Conservation (phyloP, 2,329 filamentous ascomycete species). For the Leptographium lundbergii region DNA sequence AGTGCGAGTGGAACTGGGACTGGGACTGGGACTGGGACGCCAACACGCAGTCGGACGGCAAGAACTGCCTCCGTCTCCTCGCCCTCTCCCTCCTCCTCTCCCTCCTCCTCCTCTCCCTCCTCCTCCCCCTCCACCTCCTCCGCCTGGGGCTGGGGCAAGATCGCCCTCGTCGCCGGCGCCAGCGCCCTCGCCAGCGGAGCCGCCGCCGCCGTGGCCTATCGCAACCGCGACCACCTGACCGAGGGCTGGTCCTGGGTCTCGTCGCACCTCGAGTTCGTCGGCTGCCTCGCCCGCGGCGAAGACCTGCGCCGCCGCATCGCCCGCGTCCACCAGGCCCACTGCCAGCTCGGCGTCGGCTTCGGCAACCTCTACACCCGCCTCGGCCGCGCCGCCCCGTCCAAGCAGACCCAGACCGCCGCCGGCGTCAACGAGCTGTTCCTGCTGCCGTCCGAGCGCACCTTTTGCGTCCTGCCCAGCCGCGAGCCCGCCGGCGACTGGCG, state of each 20-base stretch:
- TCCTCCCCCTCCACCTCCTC: background rate
- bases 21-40: background rate
- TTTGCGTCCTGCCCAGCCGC: slow-evolving; percentile 66
- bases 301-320: slow-evolving; percentile 65
- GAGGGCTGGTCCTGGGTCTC: slow-evolving; percentile 71
- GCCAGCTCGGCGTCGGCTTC: slow-evolving; percentile 60
- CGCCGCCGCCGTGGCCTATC: slow-evolving; percentile 72
- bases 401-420: background rate
- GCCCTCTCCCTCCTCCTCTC: background rate
- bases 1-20: no score
- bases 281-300: slow-evolving; percentile 71
- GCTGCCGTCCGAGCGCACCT: slow-evolving; percentile 64
- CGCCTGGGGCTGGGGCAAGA: slow-evolving; percentile 71
- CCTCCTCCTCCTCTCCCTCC: background rate
- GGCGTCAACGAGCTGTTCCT: slow-evolving; percentile 23
- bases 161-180: slow-evolving; percentile 76
- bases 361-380: slow-evolving; percentile 80
- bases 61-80: no score
- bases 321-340: slow-evolving; percentile 51
- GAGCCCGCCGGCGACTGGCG: slow-evolving; percentile 40
- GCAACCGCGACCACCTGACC: slow-evolving; percentile 68
- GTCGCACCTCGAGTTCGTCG: slow-evolving; percentile 88
- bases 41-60: no score
- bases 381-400: slow-evolving; percentile 39
- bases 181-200: slow-evolving; percentile 44